Evolutionary conservation across 305 asterid genomes (phyloP).

Genomic region (Rubia peregrina): DNA sequence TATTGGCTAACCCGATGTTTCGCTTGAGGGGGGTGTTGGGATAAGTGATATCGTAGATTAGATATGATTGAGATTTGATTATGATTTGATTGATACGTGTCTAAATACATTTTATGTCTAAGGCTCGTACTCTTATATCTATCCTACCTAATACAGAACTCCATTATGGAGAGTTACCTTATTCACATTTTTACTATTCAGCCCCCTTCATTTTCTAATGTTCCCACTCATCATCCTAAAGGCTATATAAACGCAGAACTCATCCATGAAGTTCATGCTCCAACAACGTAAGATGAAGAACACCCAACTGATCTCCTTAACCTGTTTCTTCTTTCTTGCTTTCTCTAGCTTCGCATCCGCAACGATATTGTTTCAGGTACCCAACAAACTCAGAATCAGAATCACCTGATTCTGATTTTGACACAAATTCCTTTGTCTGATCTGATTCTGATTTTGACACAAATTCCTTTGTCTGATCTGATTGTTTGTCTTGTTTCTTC

Average conservation of each 20-base stretch:
- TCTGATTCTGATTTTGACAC: not conserved
- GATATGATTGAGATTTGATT: no score
- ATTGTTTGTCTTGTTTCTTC: not conserved
- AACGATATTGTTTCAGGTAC: slow-evolving; percentile 54
- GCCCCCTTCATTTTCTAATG: not conserved
- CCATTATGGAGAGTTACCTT: no score
- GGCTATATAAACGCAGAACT: not conserved
- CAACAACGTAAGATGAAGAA: slow-evolving; percentile 10
- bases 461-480: not conserved
- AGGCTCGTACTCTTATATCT: no score
- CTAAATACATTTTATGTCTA: no score
- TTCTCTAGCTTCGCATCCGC: slow-evolving; percentile 29
- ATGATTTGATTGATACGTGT: no score
- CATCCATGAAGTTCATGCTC: not conserved
- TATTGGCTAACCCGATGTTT: no score
- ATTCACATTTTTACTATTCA: not conserved
- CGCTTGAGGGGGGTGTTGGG: no score
- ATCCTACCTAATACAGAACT: no score
- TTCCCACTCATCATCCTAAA: not conserved
- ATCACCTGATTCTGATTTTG: not conserved
- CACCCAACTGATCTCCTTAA: slow-evolving; percentile 10
- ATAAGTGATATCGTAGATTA: no score
- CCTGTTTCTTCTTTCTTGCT: slow-evolving; percentile 19
- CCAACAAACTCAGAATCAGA: not conserved
- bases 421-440: not conserved